These are phyloP conservation scores for Sporothrix pseudoabietina DNA, from an alignment of 2,329 filamentous ascomycete genomes.

Conservation along the genomic window DNA sequence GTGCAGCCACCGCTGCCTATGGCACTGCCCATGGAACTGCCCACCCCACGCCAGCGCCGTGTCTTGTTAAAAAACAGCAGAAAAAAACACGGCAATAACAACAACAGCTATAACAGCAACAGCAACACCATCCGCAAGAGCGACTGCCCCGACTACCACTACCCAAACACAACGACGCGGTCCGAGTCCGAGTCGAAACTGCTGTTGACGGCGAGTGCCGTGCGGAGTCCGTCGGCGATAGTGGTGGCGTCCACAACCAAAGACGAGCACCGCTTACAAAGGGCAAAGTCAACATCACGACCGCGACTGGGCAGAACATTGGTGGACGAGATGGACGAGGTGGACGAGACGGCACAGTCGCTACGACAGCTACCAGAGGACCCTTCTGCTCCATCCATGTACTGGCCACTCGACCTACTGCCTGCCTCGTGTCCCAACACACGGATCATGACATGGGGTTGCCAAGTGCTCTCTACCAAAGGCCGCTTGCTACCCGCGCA, in stretches of 20 bases:
- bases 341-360: constrained; percentile 18
- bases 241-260: not conserved
- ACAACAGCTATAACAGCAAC: not conserved
- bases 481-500: constrained; percentile 38
- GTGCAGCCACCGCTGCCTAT: not conserved
- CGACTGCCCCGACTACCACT: not conserved
- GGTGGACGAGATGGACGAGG: constrained; percentile 15
- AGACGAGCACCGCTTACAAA: constrained; percentile 1
- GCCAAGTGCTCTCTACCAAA: constrained; percentile 37
- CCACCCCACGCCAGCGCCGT: constrained; percentile 22
- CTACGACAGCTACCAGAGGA: not conserved
- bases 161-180: constrained; percentile 3
- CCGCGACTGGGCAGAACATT: constrained; percentile 31
- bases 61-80: constrained; percentile 27
- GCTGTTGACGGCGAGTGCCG: not conserved
- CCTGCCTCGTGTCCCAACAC: constrained; percentile 40
- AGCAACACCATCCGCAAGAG: not conserved
- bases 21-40: not conserved
- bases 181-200: constrained; percentile 28
- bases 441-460: constrained; percentile 41
- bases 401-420: constrained; percentile 42
- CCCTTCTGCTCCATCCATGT: constrained; percentile 29
- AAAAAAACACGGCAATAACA: not conserved
- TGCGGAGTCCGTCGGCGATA: not conserved
- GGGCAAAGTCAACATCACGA: constrained; percentile 36